Evolutionary conservation across 306 rosid genomes (phyloP), one percentile per base, ranked within the genome.

Genomic region (Rubus parviflorus): DNA sequence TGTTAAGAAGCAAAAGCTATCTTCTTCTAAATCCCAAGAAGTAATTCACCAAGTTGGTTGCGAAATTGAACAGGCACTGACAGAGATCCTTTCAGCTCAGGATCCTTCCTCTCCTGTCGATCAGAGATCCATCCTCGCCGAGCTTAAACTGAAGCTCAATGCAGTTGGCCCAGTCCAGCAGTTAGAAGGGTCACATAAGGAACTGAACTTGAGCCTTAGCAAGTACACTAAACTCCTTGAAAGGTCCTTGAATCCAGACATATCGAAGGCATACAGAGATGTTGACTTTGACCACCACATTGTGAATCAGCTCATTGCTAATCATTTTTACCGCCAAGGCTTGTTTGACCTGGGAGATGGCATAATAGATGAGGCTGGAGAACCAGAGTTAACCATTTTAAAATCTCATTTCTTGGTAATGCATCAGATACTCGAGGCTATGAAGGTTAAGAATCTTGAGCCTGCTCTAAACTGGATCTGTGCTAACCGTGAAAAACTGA

Each of bases 381-480:
- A 83, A 75, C 85, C 82, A 23, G 87, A 89, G 68, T 72, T 86
- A 67, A 66, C 90, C 74, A 68, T 76, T 54, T 16, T 89, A 67
- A 93, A 85, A 80, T 81, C 85, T 80, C 90, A 88, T 19, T 93
- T 90, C 77, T 23, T 85, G 78, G 88, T 89, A 81, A 80, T 93
- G 96, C 88, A 93, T 83, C 85, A 84, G 83, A 84, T 93, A 77
- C 69, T 91, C 54, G 88, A 83, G 80, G 93, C 94, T 72, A 83
- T 86, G 92, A 88, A 81, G 75, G 75, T 53, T 73, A 84, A 83
- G 82, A 88, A 90, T 80, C 87, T 90, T 51, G 89, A 89, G 79
- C 98, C 97, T 82, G 98, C 98, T 78, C 88, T 93, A 61, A 75
- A 83, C 38, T 93, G 98, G 98, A 86, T 85, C 71, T 79, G 82